Evolutionary conservation across 2,329 filamentous ascomycete species (phyloP).

Genomic region (Botrytis fabae): DNA sequence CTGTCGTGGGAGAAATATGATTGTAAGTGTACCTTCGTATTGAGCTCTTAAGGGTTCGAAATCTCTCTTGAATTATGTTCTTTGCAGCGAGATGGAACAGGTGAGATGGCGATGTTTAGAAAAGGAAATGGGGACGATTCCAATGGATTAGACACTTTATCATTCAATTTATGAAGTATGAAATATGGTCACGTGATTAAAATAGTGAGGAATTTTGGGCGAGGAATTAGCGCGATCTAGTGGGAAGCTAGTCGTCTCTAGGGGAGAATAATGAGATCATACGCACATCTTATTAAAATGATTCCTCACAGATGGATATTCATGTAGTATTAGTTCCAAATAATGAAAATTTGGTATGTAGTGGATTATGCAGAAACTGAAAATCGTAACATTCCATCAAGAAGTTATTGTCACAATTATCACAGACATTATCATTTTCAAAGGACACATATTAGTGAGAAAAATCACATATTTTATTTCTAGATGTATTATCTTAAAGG

Average conservation of each 20-base stretch:
- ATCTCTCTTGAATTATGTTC: background rate
- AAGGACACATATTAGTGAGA: background rate
- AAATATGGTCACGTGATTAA: background rate
- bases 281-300: rapidly evolving
- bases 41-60: background rate
- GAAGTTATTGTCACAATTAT: background rate
- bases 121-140: background rate
- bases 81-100: background rate
- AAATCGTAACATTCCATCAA: background rate
- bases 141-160: background rate
- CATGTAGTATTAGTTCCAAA: background rate
- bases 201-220: background rate
- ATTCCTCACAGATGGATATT: no score
- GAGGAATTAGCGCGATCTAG: background rate
- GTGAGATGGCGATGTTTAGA: background rate
- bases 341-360: background rate
- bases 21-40: background rate
- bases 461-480: background rate
- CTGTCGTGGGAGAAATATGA: background rate
- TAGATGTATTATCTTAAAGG: background rate
- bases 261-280: background rate
- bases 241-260: background rate
- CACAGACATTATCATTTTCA: background rate
- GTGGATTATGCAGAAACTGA: background rate
- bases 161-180: background rate